Evolutionary conservation across 805 yeast species (phyloP), one percentile per base, ranked within the genome.

Genomic region (Geotrichum ghanense): DNA sequence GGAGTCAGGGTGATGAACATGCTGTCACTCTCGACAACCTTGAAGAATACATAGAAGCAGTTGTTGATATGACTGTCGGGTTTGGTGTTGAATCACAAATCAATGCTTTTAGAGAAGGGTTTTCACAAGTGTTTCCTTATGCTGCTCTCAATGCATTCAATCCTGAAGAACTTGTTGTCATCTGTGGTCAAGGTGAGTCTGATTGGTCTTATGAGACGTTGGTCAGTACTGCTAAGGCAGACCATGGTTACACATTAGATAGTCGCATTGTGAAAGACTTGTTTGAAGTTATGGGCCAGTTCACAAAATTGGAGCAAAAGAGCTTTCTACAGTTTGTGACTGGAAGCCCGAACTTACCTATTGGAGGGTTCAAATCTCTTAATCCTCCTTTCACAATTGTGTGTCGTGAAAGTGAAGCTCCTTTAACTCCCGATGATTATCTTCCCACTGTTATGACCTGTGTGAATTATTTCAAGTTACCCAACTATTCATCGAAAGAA

Each of bases 361-460:
- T 87, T 57, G 97, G 97, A 1, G 97, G 97, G 0, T 90, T 90
- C 68, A 82, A 81, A 55, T 75, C 83, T 0, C 67, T 90, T 47
- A 72, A 74, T 41, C 98, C 98, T 0, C 81, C 75, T 45, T 72
- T 90, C 42, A 90, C 97, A 0, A 88, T 92, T 27, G 97, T 92
- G 1, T 66, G 86, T 50, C 88, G 86, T 59, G 56, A 61, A 37
- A 73, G 81, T n/a, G 97, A 90, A 45, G 79, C 74, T 42, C 82
- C 79, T 0, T 60, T 75, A 22, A 63, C 66, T 10, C 74, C 84
- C 3, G 95, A 90, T 62, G 87, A 80, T 50, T 88, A 82, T 58
- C 69, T 92, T 48, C 97, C 98, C 1, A 86, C 95, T 65, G 98
- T 92, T 2, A 90, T 90, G 98, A 90, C 98, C 0, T 90, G 98